These are phyloP conservation scores for Toxicodendron radicans DNA, from an alignment of 345 rosid genomes.

Conservation along the genomic window DNA sequence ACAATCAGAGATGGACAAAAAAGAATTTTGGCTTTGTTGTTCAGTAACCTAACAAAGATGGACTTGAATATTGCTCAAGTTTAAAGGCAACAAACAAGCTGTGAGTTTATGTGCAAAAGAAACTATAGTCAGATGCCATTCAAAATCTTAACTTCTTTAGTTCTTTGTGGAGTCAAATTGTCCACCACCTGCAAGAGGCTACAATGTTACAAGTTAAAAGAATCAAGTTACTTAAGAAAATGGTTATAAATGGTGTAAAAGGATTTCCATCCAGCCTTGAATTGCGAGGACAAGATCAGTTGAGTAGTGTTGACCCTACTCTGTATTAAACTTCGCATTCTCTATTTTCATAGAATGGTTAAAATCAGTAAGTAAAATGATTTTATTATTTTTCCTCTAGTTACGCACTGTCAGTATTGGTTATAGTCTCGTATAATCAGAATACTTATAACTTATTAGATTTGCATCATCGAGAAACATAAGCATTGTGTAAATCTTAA, in stretches of 20 bases:
- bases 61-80: background rate
- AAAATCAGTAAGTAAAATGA: background rate
- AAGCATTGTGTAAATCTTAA: background rate
- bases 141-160: background rate
- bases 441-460: no score
- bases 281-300: background rate
- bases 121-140: background rate
- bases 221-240: background rate
- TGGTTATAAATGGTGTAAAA: background rate
- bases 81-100: background rate
- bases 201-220: no score
- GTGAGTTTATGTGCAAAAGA: background rate
- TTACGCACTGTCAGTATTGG: background rate
- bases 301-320: background rate
- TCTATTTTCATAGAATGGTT: background rate
- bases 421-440: background rate
- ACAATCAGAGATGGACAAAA: background rate
- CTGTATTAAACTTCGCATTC: background rate
- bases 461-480: background rate
- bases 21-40: background rate
- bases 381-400: background rate
- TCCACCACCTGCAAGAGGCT: background rate
- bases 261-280: background rate
- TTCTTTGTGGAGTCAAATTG: background rate
- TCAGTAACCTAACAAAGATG: background rate